Evolutionary conservation across 2,329 filamentous ascomycete species (phyloP).

Genomic region (Amesomyces nigricolor): DNA sequence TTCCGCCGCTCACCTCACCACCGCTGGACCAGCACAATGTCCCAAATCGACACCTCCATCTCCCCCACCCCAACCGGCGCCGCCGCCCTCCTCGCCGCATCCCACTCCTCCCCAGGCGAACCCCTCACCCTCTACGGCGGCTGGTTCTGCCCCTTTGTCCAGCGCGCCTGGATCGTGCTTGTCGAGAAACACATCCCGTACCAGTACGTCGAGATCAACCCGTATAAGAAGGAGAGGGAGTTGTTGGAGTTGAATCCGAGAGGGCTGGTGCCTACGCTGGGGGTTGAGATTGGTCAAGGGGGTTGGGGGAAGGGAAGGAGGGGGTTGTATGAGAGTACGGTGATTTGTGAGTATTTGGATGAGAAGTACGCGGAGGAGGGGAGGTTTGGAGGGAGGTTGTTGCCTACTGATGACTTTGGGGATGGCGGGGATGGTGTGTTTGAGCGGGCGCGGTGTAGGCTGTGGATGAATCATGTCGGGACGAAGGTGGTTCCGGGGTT

Average conservation of each 20-base stretch:
- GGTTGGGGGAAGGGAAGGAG: slow-evolving; percentile 35
- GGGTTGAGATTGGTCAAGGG: slow-evolving; percentile 33
- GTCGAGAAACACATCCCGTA: slow-evolving; percentile 68
- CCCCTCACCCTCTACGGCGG: slow-evolving; percentile 62
- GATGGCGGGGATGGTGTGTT: slow-evolving; percentile 46
- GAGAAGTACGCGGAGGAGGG: slow-evolving; percentile 54
- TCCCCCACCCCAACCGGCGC: slow-evolving; percentile 43
- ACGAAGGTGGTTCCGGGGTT: slow-evolving; percentile 63
- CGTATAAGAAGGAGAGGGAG: slow-evolving; percentile 64
- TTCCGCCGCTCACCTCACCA: too few species aligned
- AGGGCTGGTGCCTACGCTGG: slow-evolving; percentile 68
- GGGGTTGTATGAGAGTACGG: slow-evolving; percentile 65
- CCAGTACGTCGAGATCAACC: slow-evolving; percentile 73
- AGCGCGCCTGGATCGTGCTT: slow-evolving; percentile 67
- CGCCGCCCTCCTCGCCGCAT: slow-evolving; percentile 42
- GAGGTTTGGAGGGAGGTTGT: slow-evolving; percentile 41
- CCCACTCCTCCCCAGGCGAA: slow-evolving; percentile 41
- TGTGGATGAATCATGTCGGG: slow-evolving; percentile 71
- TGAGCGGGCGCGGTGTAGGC: slow-evolving; percentile 56
- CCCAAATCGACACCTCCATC: slow-evolving; percentile 44
- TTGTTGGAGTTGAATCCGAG: slow-evolving; percentile 69
- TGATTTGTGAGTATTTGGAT: slow-evolving; percentile 72
- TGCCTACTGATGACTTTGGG: slow-evolving; percentile 38
- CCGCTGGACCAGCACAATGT: slow-evolving; percentile 29
- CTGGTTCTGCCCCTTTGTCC: slow-evolving; percentile 70